Evolutionary conservation across 495 filamentous ascomycete genomes (phyloP).

Genomic region (Penicillium goetzii): DNA sequence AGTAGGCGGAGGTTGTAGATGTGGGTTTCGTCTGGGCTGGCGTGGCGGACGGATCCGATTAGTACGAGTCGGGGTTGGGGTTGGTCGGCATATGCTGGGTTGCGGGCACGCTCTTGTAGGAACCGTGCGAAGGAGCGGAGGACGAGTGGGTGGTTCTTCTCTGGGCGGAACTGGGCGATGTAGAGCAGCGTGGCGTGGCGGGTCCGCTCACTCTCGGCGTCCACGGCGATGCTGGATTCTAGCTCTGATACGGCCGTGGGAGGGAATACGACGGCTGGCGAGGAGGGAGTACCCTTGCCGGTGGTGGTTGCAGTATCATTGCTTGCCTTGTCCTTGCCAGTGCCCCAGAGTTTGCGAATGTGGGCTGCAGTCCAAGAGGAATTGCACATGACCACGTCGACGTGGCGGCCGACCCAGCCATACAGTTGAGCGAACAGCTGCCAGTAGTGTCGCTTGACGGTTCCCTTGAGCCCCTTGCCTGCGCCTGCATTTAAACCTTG

Average conservation of each 20-base stretch:
- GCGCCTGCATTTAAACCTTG: conserved; percentile 84
- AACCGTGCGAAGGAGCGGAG: conserved; percentile 82
- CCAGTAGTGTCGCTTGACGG: conserved; percentile 81
- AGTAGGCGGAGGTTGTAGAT: conserved; percentile 90
- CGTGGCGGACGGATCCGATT: conserved; percentile 84
- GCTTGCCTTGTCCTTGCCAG: conserved; percentile 25
- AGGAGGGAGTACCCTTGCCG: conserved; percentile 32
- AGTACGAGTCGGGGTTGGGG: conserved; percentile 65
- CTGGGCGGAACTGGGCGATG: conserved; percentile 95
- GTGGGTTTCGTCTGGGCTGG: conserved; percentile 74
- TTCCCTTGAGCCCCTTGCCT: conserved; percentile 68
- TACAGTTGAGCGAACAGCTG: conserved; percentile 80
- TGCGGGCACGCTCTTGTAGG: conserved; percentile 51
- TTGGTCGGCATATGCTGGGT: conserved; percentile 41
- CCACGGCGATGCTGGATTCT: conserved; percentile 68
- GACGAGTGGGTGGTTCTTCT: conserved; percentile 91
- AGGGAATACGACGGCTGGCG: conserved; percentile 75
- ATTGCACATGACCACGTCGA: conserved; percentile 96
- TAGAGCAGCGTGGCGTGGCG: conserved; percentile 78
- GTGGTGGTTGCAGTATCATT: conserved; percentile 37
- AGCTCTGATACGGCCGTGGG: conserved; percentile 88
- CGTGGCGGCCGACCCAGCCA: conserved; percentile 72
- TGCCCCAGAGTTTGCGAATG: conserved; percentile 78
- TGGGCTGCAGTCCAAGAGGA: conserved; percentile 91
- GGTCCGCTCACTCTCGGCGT: conserved; percentile 61